Conservation (phyloP, 2,329 filamentous ascomycete species). For the Xylaria sp. region DNA sequence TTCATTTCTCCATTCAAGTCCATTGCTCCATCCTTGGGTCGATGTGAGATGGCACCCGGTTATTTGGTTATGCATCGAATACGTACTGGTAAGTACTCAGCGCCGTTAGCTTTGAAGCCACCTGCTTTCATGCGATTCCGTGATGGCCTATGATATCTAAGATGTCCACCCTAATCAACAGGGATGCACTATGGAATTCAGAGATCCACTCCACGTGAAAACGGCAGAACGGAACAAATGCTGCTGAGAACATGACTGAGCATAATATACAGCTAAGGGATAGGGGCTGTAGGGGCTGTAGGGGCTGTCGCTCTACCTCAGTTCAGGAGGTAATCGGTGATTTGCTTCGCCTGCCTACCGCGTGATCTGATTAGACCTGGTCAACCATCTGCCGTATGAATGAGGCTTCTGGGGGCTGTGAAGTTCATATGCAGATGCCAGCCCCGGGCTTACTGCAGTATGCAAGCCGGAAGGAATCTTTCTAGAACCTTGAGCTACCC, state of each 20-base stretch:
- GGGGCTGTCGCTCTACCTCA: too few relatives aligned
- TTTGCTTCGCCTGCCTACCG: neutral
- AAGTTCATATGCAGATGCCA: conserved; percentile 6
- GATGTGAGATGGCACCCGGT: neutral
- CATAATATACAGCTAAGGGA: neutral
- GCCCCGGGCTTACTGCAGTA: conserved; percentile 5
- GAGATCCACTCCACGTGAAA: neutral
- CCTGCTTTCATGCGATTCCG: conserved; percentile 5
- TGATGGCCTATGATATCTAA: neutral
- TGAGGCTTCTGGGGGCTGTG: conserved; percentile 9
- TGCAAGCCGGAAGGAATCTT: conserved; percentile 13
- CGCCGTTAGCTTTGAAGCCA: conserved; percentile 18
- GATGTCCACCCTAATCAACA: neutral
- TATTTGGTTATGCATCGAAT: conserved; percentile 2
- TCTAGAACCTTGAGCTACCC: conserved; percentile 19
- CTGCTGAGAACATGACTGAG: neutral
- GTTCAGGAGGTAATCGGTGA: neutral
- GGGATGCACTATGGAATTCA: neutral
- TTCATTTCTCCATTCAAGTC: neutral
- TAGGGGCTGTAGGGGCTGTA: too few relatives aligned
- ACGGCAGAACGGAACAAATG: neutral
- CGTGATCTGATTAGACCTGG: too few relatives aligned
- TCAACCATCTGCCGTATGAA: neutral
- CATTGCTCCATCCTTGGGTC: neutral
- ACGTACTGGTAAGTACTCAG: neutral